A percentile compares a stretch with the other conserved stretches of the same genome.
These are phyloP conservation scores for Artemisia argyi DNA, from an alignment of 129 eudicot genomes.

Conservation along the genomic window DNA sequence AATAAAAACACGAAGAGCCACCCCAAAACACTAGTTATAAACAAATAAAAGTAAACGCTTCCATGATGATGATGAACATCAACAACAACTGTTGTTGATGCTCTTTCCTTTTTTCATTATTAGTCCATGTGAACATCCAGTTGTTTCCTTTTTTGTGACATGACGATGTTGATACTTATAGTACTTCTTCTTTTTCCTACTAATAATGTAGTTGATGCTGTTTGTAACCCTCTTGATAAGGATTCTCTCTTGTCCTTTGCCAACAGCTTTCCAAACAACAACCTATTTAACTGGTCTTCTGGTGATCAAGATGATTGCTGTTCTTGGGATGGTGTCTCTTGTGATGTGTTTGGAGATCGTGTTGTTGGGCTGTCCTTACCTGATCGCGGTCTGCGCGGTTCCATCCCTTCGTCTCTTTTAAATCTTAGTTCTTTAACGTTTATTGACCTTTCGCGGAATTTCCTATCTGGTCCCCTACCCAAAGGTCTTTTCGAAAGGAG, in stretches of 20 bases:
- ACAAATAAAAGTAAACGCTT: slow-evolving; percentile 47
- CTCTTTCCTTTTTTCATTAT: background rate
- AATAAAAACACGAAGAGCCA: background rate
- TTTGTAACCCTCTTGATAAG: slow-evolving; percentile 37
- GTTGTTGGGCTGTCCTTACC: slow-evolving; percentile 47
- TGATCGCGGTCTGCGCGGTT: slow-evolving; percentile 39
- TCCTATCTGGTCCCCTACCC: slow-evolving; percentile 39
- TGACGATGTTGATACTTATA: background rate
- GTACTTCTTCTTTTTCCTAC: slow-evolving; percentile 11
- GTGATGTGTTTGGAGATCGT: slow-evolving; percentile 36
- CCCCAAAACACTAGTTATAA: background rate
- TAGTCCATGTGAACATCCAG: slow-evolving; percentile 53
- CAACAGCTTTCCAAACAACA: slow-evolving; percentile 8
- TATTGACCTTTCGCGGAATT: slow-evolving; percentile 54
- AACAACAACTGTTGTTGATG: background rate
- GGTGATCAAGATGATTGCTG: slow-evolving; percentile 39
- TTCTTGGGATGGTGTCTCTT: slow-evolving; percentile 55
- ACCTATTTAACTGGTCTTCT: slow-evolving; percentile 34
- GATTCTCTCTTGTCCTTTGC: slow-evolving; percentile 39
- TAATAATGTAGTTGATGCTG: slow-evolving; percentile 18
- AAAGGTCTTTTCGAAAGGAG: background rate
- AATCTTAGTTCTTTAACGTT: slow-evolving; percentile 45
- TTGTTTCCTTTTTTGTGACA: background rate
- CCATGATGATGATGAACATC: slow-evolving; percentile 23
- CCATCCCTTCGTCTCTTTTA: slow-evolving; percentile 33